These are phyloP conservation scores for Plasmopara viticola DNA, from an alignment of 352 stramenopile genomes.

Conservation along the genomic window DNA sequence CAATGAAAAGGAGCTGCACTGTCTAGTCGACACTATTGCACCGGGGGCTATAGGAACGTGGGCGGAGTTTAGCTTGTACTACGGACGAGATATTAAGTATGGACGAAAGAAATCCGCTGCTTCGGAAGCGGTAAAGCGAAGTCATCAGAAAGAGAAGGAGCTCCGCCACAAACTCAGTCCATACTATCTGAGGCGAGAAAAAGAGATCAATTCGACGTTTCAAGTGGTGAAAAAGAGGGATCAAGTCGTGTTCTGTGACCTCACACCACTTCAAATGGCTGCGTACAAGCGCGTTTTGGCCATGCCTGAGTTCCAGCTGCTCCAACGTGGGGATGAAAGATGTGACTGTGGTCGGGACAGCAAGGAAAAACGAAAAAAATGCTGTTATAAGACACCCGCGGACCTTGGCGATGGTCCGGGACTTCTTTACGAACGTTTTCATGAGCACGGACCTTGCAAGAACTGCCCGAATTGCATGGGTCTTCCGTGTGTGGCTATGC, in stretches of 20 bases:
- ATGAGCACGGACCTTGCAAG: conserved; percentile 40
- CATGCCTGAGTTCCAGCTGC: conserved; percentile 67
- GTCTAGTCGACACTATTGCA: conserved; percentile 63
- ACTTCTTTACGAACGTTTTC: conserved; percentile 64
- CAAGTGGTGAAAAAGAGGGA: conserved; percentile 69
- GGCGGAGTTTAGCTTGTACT: conserved; percentile 69
- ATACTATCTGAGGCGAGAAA: conserved; percentile 70
- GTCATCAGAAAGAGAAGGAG: conserved; percentile 62
- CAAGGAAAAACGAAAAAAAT: conserved; percentile 46
- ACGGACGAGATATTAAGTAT: conserved; percentile 80
- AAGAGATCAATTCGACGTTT: conserved; percentile 64
- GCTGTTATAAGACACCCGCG: conserved; percentile 49
- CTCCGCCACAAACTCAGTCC: conserved; percentile 47
- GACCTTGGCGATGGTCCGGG: conserved; percentile 20
- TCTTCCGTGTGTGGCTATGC: conserved; percentile 61
- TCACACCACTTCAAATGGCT: conserved; percentile 60
- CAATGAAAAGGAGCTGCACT: conserved; percentile 80
- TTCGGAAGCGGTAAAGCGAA: conserved; percentile 49
- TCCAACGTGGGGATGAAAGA: conserved; percentile 48
- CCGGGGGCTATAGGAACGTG: conserved; percentile 57
- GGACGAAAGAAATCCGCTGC: conserved; percentile 72
- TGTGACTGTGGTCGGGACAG: conserved; percentile 68
- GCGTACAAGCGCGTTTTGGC: conserved; percentile 63
- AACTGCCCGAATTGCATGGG: conserved; percentile 70
- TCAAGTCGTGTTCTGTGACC: conserved; percentile 76